These are phyloP conservation scores for Chaetomium olivaceum DNA, from an alignment of 2,329 filamentous ascomycete genomes.

Conservation along the genomic window DNA sequence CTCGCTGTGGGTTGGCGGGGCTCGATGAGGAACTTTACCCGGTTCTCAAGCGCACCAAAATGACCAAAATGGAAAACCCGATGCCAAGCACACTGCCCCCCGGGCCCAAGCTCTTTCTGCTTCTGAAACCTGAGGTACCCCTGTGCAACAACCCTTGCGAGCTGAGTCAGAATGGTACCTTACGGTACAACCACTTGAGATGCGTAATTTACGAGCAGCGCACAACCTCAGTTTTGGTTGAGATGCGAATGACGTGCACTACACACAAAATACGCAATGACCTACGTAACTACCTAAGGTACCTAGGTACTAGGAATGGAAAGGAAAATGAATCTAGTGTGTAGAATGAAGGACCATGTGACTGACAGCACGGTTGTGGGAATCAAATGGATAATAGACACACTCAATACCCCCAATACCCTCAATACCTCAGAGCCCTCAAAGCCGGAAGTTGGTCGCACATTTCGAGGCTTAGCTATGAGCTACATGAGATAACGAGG, in stretches of 20 bases:
- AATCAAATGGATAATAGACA: background rate
- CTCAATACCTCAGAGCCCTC: no score
- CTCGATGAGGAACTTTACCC: background rate
- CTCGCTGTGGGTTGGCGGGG: background rate
- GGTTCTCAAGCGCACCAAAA: background rate
- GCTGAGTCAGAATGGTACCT: background rate
- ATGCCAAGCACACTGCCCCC: slow-evolving; percentile 4
- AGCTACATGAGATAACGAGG: no score
- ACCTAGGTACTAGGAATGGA: no score
- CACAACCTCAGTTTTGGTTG: no score
- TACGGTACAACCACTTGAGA: background rate
- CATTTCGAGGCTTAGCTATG: background rate
- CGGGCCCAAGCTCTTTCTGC: background rate
- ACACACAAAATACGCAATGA: no score
- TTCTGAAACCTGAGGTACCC: background rate
- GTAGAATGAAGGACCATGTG: background rate
- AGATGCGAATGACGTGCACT: no score
- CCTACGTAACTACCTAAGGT: no score
- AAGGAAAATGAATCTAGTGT: background rate
- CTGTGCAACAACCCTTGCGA: background rate
- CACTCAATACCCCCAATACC: no score
- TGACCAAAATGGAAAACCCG: background rate
- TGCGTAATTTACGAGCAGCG: background rate
- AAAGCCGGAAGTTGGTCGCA: background rate
- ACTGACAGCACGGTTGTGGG: background rate